Evolutionary conservation across 495 filamentous ascomycete species (phyloP).

Genomic region (Thermothielavioides terrestris): DNA sequence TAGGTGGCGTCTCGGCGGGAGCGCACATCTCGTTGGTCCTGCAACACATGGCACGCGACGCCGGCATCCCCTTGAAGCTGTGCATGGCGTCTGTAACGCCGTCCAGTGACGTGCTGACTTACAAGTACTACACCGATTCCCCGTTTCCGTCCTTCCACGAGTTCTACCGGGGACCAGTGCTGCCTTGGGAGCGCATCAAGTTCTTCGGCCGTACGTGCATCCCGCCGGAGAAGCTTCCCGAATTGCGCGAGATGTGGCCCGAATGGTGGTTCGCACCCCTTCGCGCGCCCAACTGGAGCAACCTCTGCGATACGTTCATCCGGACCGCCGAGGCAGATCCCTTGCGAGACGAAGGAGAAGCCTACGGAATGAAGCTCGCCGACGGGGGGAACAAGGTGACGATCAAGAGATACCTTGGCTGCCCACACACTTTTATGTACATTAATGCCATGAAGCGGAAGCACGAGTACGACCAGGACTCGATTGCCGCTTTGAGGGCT

Average conservation of each 20-base stretch:
- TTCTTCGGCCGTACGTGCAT: constrained; percentile 36
- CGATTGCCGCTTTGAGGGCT: constrained; percentile 23
- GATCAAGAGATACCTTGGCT: constrained; percentile 37
- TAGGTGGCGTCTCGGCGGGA: constrained; percentile 45
- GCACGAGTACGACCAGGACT: constrained; percentile 28
- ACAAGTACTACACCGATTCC: constrained; percentile 34
- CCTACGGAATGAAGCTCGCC: constrained; percentile 39
- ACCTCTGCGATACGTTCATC: constrained; percentile 39
- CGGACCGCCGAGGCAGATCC: constrained; percentile 43
- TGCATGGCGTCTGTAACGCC: constrained; percentile 37
- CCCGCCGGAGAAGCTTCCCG: constrained; percentile 14
- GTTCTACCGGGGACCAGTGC: constrained; percentile 36
- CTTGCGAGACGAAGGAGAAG: constrained; percentile 46
- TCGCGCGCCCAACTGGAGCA: constrained; percentile 33
- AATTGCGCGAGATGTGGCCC: constrained; percentile 21
- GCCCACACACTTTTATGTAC: constrained; percentile 45
- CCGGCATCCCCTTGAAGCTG: constrained; percentile 34
- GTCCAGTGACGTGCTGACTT: constrained; percentile 30
- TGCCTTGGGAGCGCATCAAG: constrained; percentile 42
- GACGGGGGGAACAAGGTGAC: constrained; percentile 40
- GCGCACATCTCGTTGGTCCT: constrained; percentile 38
- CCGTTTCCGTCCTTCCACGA: constrained; percentile 39
- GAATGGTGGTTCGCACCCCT: constrained; percentile 35
- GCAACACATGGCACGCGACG: constrained; percentile 44
- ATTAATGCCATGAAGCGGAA: constrained; percentile 27